Evolutionary conservation across 371 early-diverging fungal species (phyloP).

Genomic region (Apophysomyces elegans): DNA sequence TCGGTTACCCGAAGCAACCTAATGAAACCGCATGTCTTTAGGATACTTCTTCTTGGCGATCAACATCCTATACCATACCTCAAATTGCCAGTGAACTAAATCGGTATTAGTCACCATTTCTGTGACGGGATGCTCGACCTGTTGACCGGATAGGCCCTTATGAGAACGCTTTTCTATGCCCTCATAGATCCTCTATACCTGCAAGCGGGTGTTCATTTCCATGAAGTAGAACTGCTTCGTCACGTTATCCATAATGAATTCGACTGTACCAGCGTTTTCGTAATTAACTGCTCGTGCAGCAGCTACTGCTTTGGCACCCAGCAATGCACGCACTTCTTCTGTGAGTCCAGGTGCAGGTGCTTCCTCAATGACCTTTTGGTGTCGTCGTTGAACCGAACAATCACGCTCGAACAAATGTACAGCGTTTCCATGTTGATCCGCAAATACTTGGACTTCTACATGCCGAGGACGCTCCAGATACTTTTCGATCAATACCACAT

Average conservation of each 20-base stretch:
- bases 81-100: slow-evolving; percentile 92
- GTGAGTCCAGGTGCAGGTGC: slow-evolving; percentile 73
- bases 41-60: neutral
- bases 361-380: slow-evolving; percentile 98
- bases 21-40: slow-evolving; percentile 3
- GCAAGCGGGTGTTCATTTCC: slow-evolving; percentile 97
- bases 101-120: slow-evolving; percentile 96
- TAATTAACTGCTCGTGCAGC: slow-evolving; percentile 93
- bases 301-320: slow-evolving; percentile 92
- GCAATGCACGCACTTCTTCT: slow-evolving; percentile 69
- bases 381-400: slow-evolving; percentile 96
- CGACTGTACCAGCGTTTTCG: slow-evolving; percentile 96
- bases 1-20: slow-evolving; percentile 85
- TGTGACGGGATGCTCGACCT: slow-evolving; percentile 97
- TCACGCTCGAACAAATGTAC: slow-evolving; percentile 97
- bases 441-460: slow-evolving; percentile 97
- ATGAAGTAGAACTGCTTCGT: slow-evolving; percentile 93
- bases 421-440: slow-evolving; percentile 86
- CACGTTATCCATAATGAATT: slow-evolving; percentile 94
- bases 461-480: slow-evolving; percentile 87
- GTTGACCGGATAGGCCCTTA: slow-evolving; percentile 66
- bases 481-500: slow-evolving; percentile 91
- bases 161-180: slow-evolving; percentile 10
- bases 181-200: slow-evolving; percentile 39
- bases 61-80: slow-evolving; percentile 37